Percentiles rank a stretch among this genome's conserved stretches.
phyloP scores from a whole-genome alignment of 257 asterid species.

The Echium plantagineum region DNA sequence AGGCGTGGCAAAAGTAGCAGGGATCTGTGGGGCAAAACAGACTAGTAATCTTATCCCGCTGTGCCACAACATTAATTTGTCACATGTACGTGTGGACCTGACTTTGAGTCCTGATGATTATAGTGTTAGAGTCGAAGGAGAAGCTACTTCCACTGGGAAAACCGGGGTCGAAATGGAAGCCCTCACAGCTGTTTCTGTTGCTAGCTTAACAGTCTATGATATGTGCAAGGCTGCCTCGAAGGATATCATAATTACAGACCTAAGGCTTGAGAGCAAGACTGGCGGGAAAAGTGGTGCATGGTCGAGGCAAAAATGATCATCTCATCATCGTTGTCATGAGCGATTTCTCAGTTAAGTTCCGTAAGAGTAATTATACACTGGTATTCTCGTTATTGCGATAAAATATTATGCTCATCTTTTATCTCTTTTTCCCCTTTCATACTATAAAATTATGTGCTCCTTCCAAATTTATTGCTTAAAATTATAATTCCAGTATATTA shows the following conservation, averaged over 20 bases:
- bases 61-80: slow-evolving; percentile 65
- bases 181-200: slow-evolving; percentile 56
- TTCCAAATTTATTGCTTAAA: too few relatives aligned
- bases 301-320: slow-evolving; percentile 31
- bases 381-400: not conserved
- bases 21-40: slow-evolving; percentile 68
- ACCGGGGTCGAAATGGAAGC: slow-evolving; percentile 98
- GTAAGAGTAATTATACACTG: too few relatives aligned
- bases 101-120: slow-evolving; percentile 35
- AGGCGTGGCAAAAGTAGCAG: slow-evolving; percentile 67
- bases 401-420: not conserved
- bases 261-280: slow-evolving; percentile 52
- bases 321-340: not conserved
- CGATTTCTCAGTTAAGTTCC: not conserved
- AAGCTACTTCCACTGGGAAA: slow-evolving; percentile 44
- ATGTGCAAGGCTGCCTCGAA: slow-evolving; percentile 90
- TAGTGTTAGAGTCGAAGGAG: slow-evolving; percentile 54
- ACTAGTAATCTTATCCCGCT: slow-evolving; percentile 73
- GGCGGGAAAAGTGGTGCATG: slow-evolving; percentile 90
- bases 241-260: slow-evolving; percentile 46
- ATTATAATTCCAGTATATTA: too few relatives aligned
- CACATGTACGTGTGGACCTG: slow-evolving; percentile 45
- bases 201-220: slow-evolving; percentile 78
- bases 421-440: too few relatives aligned
- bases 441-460: not conserved